Conservation (phyloP, 2,329 filamentous ascomycete genomes). For the Hymenoscyphus fraxineus region DNA sequence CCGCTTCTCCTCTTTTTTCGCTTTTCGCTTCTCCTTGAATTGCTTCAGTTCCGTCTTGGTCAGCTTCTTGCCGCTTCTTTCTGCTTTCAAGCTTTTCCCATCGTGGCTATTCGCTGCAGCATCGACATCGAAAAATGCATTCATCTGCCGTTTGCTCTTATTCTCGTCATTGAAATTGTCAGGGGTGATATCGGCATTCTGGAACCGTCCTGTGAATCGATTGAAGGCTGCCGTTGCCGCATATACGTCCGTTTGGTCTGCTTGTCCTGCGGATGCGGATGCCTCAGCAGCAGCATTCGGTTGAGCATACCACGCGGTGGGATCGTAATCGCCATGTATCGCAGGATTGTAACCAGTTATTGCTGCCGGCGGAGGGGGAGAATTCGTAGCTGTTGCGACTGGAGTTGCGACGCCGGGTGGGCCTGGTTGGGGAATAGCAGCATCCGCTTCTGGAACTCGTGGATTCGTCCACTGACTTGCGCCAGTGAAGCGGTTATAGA, state of each 20-base stretch:
- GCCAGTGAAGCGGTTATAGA: constrained; percentile 76
- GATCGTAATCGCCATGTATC: constrained; percentile 95
- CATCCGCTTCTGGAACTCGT: constrained; percentile 52
- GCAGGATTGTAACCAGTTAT: constrained; percentile 88
- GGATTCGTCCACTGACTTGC: constrained; percentile 84
- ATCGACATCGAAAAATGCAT: constrained; percentile 93
- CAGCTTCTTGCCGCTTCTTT: constrained; percentile 79
- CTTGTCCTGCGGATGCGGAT: constrained; percentile 28
- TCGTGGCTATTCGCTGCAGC: constrained; percentile 88
- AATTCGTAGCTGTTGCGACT: constrained; percentile 27
- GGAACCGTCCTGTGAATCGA: constrained; percentile 82
- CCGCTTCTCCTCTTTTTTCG: constrained; percentile 91
- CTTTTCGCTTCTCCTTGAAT: constrained; percentile 84
- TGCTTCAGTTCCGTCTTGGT: constrained; percentile 82
- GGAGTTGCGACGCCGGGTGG: constrained; percentile 33
- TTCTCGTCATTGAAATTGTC: constrained; percentile 82
- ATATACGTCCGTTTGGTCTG: constrained; percentile 52
- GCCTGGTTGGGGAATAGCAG: constrained; percentile 22
- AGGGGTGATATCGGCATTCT: constrained; percentile 61
- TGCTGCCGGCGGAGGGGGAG: constrained; percentile 37
- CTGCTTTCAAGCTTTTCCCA: constrained; percentile 85
- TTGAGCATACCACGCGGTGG: constrained; percentile 89
- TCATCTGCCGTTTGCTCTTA: constrained; percentile 84
- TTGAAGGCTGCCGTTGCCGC: constrained; percentile 77
- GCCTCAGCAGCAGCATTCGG: constrained; percentile 41